Percentiles rank a stretch among this genome's conserved stretches.
These are phyloP conservation scores for Apiotrichum gracile DNA, from an alignment of 1,284 basidiomycete species.

Conservation along the genomic window DNA sequence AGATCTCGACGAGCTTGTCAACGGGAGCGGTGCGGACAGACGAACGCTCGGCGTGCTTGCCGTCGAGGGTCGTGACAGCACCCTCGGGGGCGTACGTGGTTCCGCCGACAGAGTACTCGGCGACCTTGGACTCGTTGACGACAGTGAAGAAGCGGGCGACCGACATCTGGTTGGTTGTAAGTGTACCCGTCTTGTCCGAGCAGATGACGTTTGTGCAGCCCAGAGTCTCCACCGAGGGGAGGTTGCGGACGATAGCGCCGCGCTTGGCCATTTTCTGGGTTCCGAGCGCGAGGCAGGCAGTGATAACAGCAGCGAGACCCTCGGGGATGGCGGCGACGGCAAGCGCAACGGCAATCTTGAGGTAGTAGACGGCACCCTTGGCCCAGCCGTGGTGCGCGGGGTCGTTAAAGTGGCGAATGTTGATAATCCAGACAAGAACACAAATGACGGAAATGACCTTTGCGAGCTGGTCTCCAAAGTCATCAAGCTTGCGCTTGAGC, in stretches of 20 bases:
- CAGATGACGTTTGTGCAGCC: conserved; percentile 96
- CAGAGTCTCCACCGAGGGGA: conserved; percentile 93
- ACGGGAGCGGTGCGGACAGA: conserved; percentile 66
- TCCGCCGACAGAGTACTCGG: conserved; percentile 76
- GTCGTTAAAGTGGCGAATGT: conserved; percentile 88
- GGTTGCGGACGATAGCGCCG: conserved; percentile 89
- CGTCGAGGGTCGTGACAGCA: conserved; percentile 60
- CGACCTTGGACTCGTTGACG: conserved; percentile 49
- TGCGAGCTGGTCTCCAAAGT: conserved; percentile 90
- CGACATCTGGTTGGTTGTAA: conserved; percentile 96
- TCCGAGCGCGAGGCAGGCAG: conserved; percentile 88
- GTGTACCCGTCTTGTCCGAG: conserved; percentile 92
- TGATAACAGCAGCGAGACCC: conserved; percentile 91
- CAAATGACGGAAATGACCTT: conserved; percentile 95
- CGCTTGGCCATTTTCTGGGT: conserved; percentile 98
- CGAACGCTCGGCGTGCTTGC: conserved; percentile 53
- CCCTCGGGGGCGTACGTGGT: conserved; percentile 83
- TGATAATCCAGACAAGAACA: conserved; percentile 91
- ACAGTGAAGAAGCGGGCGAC: conserved; percentile 76
- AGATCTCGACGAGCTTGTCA: conserved; percentile 77
- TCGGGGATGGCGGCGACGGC: conserved; percentile 96
- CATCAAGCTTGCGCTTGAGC: conserved; percentile 88
- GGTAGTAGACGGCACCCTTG: conserved; percentile 92
- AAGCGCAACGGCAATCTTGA: conserved; percentile 94
- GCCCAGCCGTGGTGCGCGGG: conserved; percentile 80